These are phyloP conservation scores for Panus rudis DNA, from an alignment of 768 basidiomycete species.

Conservation along the genomic window DNA sequence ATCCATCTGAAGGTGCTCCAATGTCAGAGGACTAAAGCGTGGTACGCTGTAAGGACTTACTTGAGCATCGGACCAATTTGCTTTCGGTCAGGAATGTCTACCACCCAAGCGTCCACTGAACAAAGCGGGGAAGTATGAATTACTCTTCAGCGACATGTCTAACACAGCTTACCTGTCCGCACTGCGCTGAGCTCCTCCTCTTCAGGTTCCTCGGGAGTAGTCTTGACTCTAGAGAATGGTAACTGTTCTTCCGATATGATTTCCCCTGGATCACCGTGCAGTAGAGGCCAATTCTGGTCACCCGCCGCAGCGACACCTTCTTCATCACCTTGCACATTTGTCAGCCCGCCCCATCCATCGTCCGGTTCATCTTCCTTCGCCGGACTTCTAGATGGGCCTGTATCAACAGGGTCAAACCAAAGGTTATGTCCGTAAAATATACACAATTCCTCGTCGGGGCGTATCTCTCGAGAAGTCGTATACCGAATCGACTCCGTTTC, in stretches of 20 bases:
- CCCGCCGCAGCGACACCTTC: slow-evolving; percentile 8
- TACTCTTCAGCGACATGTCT: slow-evolving; percentile 2
- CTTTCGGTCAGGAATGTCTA: slow-evolving; percentile 59
- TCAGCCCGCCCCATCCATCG: slow-evolving; percentile 43
- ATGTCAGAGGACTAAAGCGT: background rate
- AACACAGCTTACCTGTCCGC: slow-evolving; percentile 40
- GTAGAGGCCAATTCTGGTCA: slow-evolving; percentile 22
- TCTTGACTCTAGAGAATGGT: slow-evolving; percentile 59
- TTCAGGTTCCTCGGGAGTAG: slow-evolving; percentile 48
- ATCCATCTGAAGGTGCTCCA: slow-evolving; percentile 49
- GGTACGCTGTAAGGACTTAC: slow-evolving; percentile 30
- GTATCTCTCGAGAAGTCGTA: slow-evolving; percentile 44
- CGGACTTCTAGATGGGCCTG: background rate
- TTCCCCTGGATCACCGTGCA: slow-evolving; percentile 35
- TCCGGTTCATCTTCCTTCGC: slow-evolving; percentile 18
- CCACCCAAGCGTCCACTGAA: slow-evolving; percentile 72
- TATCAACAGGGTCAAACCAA: slow-evolving; percentile 49
- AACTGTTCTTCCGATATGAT: slow-evolving; percentile 50
- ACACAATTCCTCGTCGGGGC: slow-evolving; percentile 65
- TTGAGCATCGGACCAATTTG: slow-evolving; percentile 56
- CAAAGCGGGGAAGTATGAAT: background rate
- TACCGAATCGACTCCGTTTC: slow-evolving; percentile 56
- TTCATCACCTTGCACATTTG: slow-evolving; percentile 18
- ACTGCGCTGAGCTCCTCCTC: slow-evolving; percentile 54
- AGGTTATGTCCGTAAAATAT: slow-evolving; percentile 70